Percentiles rank a stretch among this genome's conserved stretches.
phyloP scores from a whole-genome alignment of 78 protist species.

The Corallochytrium limacisporum region DNA sequence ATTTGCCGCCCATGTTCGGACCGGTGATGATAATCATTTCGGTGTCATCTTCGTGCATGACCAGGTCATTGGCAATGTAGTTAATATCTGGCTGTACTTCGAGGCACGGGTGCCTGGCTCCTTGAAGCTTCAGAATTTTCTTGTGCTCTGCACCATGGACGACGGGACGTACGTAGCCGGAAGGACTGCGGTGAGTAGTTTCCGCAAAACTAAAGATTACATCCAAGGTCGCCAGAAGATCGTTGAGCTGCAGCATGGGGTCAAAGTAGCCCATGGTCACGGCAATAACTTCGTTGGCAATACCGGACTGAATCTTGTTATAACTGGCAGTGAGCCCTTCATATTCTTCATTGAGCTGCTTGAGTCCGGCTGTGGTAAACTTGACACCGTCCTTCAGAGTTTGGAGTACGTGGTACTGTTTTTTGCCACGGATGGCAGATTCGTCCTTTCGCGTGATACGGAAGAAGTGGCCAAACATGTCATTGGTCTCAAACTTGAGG shows the following conservation, averaged over 20 bases:
- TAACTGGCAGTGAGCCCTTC: not conserved
- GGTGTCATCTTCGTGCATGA: not conserved
- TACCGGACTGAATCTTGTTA: not conserved
- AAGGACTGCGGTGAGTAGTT: not conserved
- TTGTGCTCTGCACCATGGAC: not conserved
- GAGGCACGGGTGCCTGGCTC: conserved; percentile 83
- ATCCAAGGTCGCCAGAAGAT: not conserved
- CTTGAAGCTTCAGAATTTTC: conserved; percentile 23
- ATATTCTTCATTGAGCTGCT: not conserved
- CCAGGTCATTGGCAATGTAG: conserved; percentile 77
- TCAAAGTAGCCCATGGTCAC: not conserved
- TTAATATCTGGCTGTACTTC: conserved; percentile 54
- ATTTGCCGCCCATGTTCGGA: conserved; percentile 81
- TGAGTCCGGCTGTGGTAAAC: conserved; percentile 34
- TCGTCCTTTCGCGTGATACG: conserved; percentile 38
- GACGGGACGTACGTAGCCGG: not conserved
- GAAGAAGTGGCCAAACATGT: conserved; percentile 10
- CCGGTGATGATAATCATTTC: conserved; percentile 72
- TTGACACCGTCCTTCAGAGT: conserved; percentile 53
- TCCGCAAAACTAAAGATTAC: not conserved
- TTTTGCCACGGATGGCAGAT: conserved; percentile 19
- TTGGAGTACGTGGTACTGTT: not conserved
- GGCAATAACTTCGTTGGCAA: not conserved
- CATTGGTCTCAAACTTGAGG: conserved; percentile 33
- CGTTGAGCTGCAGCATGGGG: conserved; percentile 1